Percentiles rank a stretch among this genome's conserved stretches.
These are phyloP conservation scores for Nigrograna mackinnonii DNA, from an alignment of 2,329 filamentous ascomycete genomes.

Conservation along the genomic window DNA sequence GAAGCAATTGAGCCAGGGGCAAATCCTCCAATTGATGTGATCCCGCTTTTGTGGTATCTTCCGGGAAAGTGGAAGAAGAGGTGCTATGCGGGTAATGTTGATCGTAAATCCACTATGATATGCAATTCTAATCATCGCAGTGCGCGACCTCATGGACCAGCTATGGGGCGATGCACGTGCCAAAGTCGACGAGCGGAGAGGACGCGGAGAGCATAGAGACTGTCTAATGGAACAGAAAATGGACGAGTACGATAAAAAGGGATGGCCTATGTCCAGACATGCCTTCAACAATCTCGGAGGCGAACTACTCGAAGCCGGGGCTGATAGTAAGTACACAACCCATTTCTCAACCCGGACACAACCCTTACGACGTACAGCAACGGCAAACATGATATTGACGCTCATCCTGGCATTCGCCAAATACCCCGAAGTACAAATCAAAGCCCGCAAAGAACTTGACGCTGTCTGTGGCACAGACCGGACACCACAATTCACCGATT, in stretches of 20 bases:
- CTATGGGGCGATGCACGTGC: slow-evolving; percentile 14
- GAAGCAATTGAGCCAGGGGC: slow-evolving; percentile 6
- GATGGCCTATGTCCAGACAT: too few relatives aligned
- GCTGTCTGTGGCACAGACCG: slow-evolving; percentile 15
- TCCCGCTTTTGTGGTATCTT: slow-evolving; percentile 13
- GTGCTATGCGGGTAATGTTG: too few relatives aligned
- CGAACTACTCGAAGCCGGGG: slow-evolving; percentile 7
- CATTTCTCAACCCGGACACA: too few relatives aligned
- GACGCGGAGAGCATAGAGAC: too few relatives aligned
- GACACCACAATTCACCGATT: slow-evolving; percentile 12
- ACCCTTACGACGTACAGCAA: too few relatives aligned
- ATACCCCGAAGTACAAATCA: slow-evolving; percentile 7
- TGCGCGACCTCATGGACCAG: too few relatives aligned
- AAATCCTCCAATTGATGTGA: slow-evolving; percentile 12
- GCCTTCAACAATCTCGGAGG: slow-evolving; percentile 12
- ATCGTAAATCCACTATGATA: too few relatives aligned
- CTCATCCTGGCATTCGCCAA: slow-evolving; percentile 8
- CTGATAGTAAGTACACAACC: too few relatives aligned
- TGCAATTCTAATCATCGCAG: too few relatives aligned
- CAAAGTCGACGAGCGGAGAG: slow-evolving; percentile 10
- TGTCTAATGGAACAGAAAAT: too few relatives aligned
- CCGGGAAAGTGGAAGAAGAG: slow-evolving; percentile 11
- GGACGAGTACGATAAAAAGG: too few relatives aligned
- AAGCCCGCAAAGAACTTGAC: slow-evolving; percentile 15
- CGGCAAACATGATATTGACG: slow-evolving; percentile 11